A percentile compares a stretch with the other conserved stretches of the same genome.
Conservation (phyloP, 2,329 filamentous ascomycete species). For the Gyromitra esculenta region DNA sequence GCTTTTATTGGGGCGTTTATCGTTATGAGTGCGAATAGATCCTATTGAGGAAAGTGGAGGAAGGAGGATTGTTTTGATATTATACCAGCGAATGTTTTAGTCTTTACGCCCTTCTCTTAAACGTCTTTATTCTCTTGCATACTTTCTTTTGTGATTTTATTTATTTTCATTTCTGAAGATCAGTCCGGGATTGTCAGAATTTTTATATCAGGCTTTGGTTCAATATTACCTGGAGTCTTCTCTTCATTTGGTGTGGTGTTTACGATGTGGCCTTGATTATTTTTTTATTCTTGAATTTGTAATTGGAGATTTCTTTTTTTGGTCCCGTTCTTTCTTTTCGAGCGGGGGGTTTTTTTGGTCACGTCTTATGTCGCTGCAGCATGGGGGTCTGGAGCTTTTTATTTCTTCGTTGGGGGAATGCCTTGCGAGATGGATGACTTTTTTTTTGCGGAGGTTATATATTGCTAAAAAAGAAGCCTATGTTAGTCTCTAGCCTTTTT, state of each 20-base stretch:
- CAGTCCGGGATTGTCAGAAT: constrained; percentile 45
- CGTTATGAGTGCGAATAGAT: constrained; percentile 50
- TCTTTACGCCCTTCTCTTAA: constrained; percentile 48
- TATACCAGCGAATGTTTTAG: constrained; percentile 39
- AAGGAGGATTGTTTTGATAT: constrained; percentile 36
- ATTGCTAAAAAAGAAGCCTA: constrained; percentile 39
- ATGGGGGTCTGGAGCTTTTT: constrained; percentile 49
- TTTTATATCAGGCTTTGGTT: constrained; percentile 38
- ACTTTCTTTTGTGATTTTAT: constrained; percentile 37
- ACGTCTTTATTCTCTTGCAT: constrained; percentile 43
- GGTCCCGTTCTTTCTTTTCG: constrained; percentile 31
- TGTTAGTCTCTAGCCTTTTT: constrained; percentile 40
- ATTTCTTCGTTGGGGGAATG: constrained; percentile 36
- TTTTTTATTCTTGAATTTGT: constrained; percentile 43
- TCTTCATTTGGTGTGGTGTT: constrained; percentile 40
- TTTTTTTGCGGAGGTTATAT: constrained; percentile 39
- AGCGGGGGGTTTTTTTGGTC: constrained; percentile 44
- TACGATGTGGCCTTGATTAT: constrained; percentile 41
- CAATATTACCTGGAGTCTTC: constrained; percentile 37
- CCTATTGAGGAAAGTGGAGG: constrained; percentile 33
- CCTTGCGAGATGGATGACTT: constrained; percentile 26
- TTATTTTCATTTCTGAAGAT: constrained; percentile 34
- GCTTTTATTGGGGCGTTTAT: constrained; percentile 48
- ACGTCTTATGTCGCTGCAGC: constrained; percentile 46
- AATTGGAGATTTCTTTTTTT: constrained; percentile 48